Conservation (phyloP, 2,329 filamentous ascomycete genomes). For the Colletotrichum falcatum region DNA sequence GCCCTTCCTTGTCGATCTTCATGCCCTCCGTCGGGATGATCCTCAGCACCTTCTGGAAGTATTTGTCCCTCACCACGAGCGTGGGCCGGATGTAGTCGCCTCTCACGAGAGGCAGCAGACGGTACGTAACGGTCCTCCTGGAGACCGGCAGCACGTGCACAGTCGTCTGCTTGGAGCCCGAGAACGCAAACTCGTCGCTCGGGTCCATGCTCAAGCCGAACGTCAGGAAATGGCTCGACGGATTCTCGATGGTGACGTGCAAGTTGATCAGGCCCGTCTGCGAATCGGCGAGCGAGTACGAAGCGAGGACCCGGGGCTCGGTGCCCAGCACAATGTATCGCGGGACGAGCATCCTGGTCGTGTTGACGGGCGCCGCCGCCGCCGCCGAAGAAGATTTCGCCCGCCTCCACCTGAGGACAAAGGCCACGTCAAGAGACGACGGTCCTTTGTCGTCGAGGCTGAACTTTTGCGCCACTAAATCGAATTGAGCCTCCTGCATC, state of each 20-base stretch:
- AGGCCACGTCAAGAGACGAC: slow-evolving; percentile 78
- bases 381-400: slow-evolving; percentile 42
- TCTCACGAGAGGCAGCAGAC: slow-evolving; percentile 74
- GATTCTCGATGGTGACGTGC: slow-evolving; percentile 84
- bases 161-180: slow-evolving; percentile 83
- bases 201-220: slow-evolving; percentile 95
- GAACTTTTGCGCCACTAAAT: slow-evolving; percentile 79
- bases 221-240: slow-evolving; percentile 92
- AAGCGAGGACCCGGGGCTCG: slow-evolving; percentile 86
- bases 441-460: slow-evolving; percentile 85
- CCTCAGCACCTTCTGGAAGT: slow-evolving; percentile 90
- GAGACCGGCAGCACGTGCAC: slow-evolving; percentile 87
- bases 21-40: slow-evolving; percentile 83
- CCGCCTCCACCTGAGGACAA: slow-evolving; percentile 84
- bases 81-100: slow-evolving; percentile 79
- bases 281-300: slow-evolving; percentile 59
- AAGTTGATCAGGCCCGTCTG: slow-evolving; percentile 57
- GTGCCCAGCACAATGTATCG: slow-evolving; percentile 83
- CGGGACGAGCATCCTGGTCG: slow-evolving; percentile 79
- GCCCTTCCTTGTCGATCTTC: slow-evolving; percentile 72
- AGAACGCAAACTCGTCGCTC: slow-evolving; percentile 92
- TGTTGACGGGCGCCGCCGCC: slow-evolving; percentile 58
- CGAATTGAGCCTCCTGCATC: slow-evolving; percentile 79
- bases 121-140: slow-evolving; percentile 78
- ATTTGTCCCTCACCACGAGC: slow-evolving; percentile 85